Percentiles rank a stretch among this genome's conserved stretches.
Evolutionary conservation across 1,284 basidiomycete genomes (phyloP).

Genomic region (Puccinia hordei): DNA sequence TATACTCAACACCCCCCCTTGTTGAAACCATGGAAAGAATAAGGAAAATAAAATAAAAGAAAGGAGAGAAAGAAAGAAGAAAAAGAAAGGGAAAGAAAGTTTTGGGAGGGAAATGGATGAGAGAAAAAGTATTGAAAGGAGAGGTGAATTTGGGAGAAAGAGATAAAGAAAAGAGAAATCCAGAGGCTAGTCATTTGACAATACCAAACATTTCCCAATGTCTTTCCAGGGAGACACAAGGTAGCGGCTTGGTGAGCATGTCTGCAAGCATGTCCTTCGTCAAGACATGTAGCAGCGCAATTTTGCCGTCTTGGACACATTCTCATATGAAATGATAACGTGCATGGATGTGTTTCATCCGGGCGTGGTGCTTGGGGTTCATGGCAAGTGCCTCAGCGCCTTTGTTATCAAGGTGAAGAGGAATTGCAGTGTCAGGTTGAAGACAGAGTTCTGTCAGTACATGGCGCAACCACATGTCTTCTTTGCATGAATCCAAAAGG

Average conservation of each 20-base stretch:
- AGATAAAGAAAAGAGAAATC: neutral
- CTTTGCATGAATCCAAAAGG: no score
- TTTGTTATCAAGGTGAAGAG: no score
- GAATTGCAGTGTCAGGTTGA: no score
- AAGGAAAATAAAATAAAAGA: neutral
- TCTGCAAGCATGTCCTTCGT: constrained; percentile 11
- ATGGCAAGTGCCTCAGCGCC: constrained; percentile 11
- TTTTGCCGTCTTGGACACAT: neutral
- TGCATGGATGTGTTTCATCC: constrained; percentile 26
- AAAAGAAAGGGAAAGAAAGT: neutral
- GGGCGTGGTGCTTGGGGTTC: neutral
- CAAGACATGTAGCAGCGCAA: constrained; percentile 7
- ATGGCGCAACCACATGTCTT: no score
- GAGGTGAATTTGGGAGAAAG: neutral
- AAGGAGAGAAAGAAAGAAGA: neutral
- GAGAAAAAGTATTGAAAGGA: neutral
- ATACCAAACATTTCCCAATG: neutral
- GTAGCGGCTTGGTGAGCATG: constrained; percentile 6
- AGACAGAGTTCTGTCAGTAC: no score
- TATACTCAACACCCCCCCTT: constrained; percentile 5
- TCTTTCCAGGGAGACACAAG: neutral
- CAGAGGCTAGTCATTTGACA: neutral
- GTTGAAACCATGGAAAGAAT: neutral
- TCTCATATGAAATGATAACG: constrained; percentile 19
- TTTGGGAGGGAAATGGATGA: neutral